Base-by-base conservation (phyloP, 139 green algal species). In the Protoeuglena noctilucae region DNA sequence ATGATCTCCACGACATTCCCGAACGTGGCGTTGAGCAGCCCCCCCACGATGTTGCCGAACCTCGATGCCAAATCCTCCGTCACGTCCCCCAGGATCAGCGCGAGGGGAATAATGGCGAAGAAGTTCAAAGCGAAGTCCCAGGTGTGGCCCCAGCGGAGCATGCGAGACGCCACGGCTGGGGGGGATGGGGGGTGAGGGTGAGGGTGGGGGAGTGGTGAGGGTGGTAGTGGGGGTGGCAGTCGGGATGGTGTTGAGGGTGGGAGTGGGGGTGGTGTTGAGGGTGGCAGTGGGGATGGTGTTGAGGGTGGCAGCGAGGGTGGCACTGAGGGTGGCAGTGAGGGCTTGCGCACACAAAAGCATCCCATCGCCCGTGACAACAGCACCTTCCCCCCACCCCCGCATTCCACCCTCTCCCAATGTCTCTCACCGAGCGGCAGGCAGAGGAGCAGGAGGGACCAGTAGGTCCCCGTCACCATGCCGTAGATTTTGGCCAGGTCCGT, bases 1-100 rank as follows among this genome's bases (percentile, higher is more conserved):
- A 97, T 95, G 57, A 97, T 67, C 70, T 97, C 89, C 40, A 90
- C 85, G 5, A 89, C 75, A 50, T 95, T 95, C 48, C 87, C 86
- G 64, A 95, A 94, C 3, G 86, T 93, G 9, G 86, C 86, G 63
- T 95, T 95, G 41, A 84, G 58, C 51, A 84, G 58, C 12, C 80
- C 80, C 22, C 80, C 80, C 12, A 80, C 60, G 16, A 62, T 74
- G 31, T 86, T 67, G 0, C 80, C 80, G 53, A 88, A 86, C 1
- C 83, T 64, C 23, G 87, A 52, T 0, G 82, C 82, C 40, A 93
- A 66, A 46, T 93, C 83, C 67, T 94, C 85, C 1, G 85, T 94
- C 22, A 92, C 61, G 59, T 92, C 80, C 0, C 85, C 85, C 50
- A 94, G 72, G 54, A 93, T 65, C 17, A 94, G 74, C 0, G 85